These are phyloP conservation scores for Glycyrrhiza uralensis DNA, from an alignment of 306 rosid species.

Conservation along the genomic window DNA sequence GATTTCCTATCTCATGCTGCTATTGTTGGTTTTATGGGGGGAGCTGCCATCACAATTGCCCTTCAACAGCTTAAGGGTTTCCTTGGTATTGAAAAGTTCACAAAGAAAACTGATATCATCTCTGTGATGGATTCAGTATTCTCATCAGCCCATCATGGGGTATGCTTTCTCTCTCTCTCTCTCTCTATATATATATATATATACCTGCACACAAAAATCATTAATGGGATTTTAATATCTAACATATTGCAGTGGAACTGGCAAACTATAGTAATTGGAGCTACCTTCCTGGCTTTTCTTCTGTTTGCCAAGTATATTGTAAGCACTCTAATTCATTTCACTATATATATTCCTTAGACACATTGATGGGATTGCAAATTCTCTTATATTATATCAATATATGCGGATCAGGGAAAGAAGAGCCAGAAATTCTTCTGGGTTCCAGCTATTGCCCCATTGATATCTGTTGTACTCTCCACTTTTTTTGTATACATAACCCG, in stretches of 20 bases:
- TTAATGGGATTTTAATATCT: neutral
- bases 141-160: constrained; percentile 75
- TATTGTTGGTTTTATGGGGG: constrained; percentile 94
- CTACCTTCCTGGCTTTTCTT: constrained; percentile 58
- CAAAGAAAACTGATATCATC: constrained; percentile 72
- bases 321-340: constrained; percentile 30
- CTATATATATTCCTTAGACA: neutral
- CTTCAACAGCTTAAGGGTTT: constrained; percentile 98
- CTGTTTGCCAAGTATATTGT: constrained; percentile 66
- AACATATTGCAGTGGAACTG: constrained; percentile 88
- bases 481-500: constrained; percentile 69
- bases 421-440: constrained; percentile 77
- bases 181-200: too few relatives aligned
- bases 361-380: constrained; percentile 12
- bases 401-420: constrained; percentile 73
- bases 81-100: constrained; percentile 75
- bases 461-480: constrained; percentile 84
- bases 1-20: constrained; percentile 98
- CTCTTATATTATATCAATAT: constrained; percentile 27
- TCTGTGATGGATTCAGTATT: constrained; percentile 75
- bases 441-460: constrained; percentile 88
- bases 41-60: constrained; percentile 94
- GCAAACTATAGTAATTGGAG: constrained; percentile 82
- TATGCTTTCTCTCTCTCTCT: constrained; percentile 38
- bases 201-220: neutral